Conservation (phyloP, 352 stramenopile species). For the Phytopythium delawarense region DNA sequence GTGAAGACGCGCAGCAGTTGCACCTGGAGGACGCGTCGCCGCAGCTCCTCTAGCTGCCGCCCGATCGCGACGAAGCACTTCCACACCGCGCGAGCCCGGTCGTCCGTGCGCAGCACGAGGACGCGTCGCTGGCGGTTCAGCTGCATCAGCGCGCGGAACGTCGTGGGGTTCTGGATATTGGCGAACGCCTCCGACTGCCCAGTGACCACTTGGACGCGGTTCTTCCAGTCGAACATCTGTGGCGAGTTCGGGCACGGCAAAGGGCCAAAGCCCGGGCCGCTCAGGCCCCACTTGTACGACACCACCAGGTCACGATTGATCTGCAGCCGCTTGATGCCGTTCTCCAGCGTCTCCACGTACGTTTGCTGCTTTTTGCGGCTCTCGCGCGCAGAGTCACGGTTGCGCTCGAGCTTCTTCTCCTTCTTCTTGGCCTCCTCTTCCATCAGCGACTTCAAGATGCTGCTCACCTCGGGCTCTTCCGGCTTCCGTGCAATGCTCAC, state of each 20-base stretch:
- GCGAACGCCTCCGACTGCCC: slow-evolving; percentile 54
- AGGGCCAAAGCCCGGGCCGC: slow-evolving; percentile 33
- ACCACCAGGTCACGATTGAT: slow-evolving; percentile 74
- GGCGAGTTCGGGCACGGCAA: slow-evolving; percentile 41
- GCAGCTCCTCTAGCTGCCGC: slow-evolving; percentile 46
- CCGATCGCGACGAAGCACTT: slow-evolving; percentile 66
- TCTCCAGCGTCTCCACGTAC: slow-evolving; percentile 84
- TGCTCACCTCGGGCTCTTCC: slow-evolving; percentile 76
- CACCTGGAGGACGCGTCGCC: slow-evolving; percentile 52
- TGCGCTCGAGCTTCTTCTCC: slow-evolving; percentile 86
- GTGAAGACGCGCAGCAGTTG: slow-evolving; percentile 55
- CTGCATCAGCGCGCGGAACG: slow-evolving; percentile 66
- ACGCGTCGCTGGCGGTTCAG: slow-evolving; percentile 67
- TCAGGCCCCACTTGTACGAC: slow-evolving; percentile 73
- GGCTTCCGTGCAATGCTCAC: slow-evolving; percentile 81
- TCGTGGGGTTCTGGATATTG: slow-evolving; percentile 65
- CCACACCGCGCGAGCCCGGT: slow-evolving; percentile 44
- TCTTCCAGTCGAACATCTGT: slow-evolving; percentile 60
- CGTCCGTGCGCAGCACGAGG: slow-evolving; percentile 38
- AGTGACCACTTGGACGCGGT: slow-evolving; percentile 64
- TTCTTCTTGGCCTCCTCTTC: slow-evolving; percentile 88
- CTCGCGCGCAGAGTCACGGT: slow-evolving; percentile 82
- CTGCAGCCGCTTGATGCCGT: slow-evolving; percentile 83
- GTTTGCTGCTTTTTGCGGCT: slow-evolving; percentile 85
- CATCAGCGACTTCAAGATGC: slow-evolving; percentile 85